Conservation (phyloP, 306 rosid genomes). For the Vachellia pachyceras region DNA sequence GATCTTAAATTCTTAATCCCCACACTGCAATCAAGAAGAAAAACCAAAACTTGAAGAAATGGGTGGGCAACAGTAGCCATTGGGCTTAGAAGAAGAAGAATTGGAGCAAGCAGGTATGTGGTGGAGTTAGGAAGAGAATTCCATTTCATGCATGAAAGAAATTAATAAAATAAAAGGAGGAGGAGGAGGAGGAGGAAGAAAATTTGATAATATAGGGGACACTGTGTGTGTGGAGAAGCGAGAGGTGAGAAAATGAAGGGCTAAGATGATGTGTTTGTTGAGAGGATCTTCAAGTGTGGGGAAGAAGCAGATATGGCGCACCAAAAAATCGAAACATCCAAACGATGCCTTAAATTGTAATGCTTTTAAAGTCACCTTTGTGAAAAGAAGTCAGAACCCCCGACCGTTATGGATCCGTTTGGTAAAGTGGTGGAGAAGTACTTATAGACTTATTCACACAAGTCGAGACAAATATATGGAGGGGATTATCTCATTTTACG, state of each 20-base stretch:
- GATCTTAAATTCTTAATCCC: slow-evolving; percentile 4
- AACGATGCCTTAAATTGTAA: slow-evolving; percentile 48
- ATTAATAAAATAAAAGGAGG: not conserved
- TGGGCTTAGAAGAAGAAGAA: slow-evolving; percentile 40
- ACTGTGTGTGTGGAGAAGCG: slow-evolving; percentile 62
- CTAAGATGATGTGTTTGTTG: slow-evolving; percentile 51
- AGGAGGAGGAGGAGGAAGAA: too few relatives aligned
- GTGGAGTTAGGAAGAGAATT: slow-evolving; percentile 76
- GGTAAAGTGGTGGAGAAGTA: too few relatives aligned
- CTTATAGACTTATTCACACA: too few relatives aligned
- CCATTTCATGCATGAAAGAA: slow-evolving; percentile 97
- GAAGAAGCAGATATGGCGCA: slow-evolving; percentile 9
- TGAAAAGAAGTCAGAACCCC: slow-evolving; percentile 35
- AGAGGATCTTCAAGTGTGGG: slow-evolving; percentile 52
- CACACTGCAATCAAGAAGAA: not conserved
- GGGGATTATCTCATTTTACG: too few relatives aligned
- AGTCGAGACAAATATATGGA: too few relatives aligned
- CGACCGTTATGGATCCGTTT: too few relatives aligned
- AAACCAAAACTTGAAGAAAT: slow-evolving; percentile 45
- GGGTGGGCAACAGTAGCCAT: slow-evolving; percentile 42
- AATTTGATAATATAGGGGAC: slow-evolving; percentile 51
- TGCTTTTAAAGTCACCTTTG: slow-evolving; percentile 45
- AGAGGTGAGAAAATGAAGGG: slow-evolving; percentile 61
- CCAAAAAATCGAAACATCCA: slow-evolving; percentile 48
- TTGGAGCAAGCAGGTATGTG: slow-evolving; percentile 37